Base-by-base conservation (phyloP, 345 rosid genomes). In the Brassica juncea region DNA sequence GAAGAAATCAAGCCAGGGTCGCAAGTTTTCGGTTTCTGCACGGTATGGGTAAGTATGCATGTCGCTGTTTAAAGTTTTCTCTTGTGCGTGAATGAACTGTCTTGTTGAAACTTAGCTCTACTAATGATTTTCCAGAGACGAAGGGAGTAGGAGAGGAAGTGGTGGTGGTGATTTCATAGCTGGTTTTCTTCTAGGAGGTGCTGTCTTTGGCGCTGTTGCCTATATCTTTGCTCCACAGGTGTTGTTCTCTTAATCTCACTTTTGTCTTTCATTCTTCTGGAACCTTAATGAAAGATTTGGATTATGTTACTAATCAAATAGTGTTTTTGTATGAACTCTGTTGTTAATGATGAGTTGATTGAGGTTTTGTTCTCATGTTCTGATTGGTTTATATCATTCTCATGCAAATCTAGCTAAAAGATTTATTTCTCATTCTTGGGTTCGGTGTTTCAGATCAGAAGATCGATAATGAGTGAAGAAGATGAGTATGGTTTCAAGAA, bases 171-270 rank as follows among this genome's bases (percentile, higher is more conserved):
- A 91, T 78, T 94, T 94, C 87, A 71, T 86, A 12, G 94, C 97
- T 68, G 97, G 99, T 68, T 94, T 94, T 82, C 84, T 94, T 60
- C 72, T 94, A 75, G 97, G 97, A 52, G 99, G 97, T 52, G 97
- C 97, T 23, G 73, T 94, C 32, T 90, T 86, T 78, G 99, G 97
- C 77, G 87, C 95, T 12, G 74, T 89, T 55, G 91, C 92, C 0
- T 94, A 94, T 81, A 44, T 88, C 67, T 93, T 88, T 83, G 94
- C 99, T 63, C 97, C 99, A 25, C 97, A 92, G 97, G 97, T 94
- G 0, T 66, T 68, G 66, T 75, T 32, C 49, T 66, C 74, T 58
- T 73, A 6, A 23, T 54, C 1, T 35, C 27, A 65, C 6, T 66
- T 15, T 34, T 2, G 19, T 31, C 66, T 62, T 47, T 39, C 25